A percentile compares a stretch with the other conserved stretches of the same genome.
phyloP scores from a whole-genome alignment of 441 rosid genomes.

The Erodium trifolium region DNA sequence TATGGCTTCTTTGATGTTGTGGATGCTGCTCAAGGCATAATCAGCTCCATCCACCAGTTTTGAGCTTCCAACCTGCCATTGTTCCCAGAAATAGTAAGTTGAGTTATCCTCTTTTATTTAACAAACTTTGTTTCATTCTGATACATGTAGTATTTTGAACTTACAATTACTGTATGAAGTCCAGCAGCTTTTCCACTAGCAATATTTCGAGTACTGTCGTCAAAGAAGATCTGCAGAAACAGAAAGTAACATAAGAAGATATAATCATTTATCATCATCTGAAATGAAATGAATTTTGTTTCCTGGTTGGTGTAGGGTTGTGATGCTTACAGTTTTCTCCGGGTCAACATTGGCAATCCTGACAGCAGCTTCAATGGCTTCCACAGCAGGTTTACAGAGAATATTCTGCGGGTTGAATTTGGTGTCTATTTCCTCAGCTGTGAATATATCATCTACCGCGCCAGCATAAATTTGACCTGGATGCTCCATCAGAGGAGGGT shows the following conservation, averaged over 20 bases:
- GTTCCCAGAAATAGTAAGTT: no score
- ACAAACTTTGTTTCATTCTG: no score
- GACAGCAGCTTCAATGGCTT: constrained; percentile 55
- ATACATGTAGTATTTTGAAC: constrained; percentile 10
- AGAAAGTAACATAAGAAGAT: constrained; percentile 5
- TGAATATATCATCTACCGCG: no score
- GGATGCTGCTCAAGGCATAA: constrained; percentile 59
- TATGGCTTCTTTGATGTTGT: constrained; percentile 71
- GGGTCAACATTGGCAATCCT: constrained; percentile 41
- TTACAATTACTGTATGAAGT: constrained; percentile 66
- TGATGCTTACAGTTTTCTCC: constrained; percentile 38
- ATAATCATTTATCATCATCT: background rate
- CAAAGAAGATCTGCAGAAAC: constrained; percentile 63
- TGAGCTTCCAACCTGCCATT: constrained; percentile 58
- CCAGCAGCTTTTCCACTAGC: constrained; percentile 68
- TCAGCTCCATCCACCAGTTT: constrained; percentile 62
- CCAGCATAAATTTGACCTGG: no score
- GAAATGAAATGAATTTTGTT: background rate
- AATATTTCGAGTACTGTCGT: constrained; percentile 81
- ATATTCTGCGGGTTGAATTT: constrained; percentile 20
- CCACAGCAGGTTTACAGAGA: constrained; percentile 54
- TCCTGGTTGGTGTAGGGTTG: background rate
- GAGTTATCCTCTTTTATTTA: no score
- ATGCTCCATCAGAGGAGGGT: constrained; percentile 22
- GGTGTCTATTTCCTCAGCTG: no score